A percentile compares a stretch with the other conserved stretches of the same genome.
phyloP scores from a whole-genome alignment of 2,329 filamentous ascomycete genomes.

The Ceratocystis albifundus region DNA sequence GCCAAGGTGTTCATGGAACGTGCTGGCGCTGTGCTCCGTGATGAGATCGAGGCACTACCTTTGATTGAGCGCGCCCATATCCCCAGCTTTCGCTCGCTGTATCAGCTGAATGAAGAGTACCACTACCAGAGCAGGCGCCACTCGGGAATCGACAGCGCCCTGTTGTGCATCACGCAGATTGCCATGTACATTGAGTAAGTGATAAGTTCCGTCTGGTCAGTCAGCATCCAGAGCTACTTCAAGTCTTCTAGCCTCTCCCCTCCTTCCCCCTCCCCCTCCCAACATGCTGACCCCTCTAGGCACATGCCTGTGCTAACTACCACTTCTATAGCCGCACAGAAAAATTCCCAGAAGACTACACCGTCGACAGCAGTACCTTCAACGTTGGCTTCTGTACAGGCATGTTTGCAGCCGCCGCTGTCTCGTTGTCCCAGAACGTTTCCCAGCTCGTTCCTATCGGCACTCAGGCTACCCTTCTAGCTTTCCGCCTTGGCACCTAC shows the following conservation, averaged over 20 bases:
- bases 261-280: too few relatives aligned
- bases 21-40: constrained; percentile 44
- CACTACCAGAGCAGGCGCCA: constrained; percentile 46
- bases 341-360: constrained; percentile 44
- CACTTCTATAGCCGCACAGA: constrained; percentile 35
- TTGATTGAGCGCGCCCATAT: constrained; percentile 46
- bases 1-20: constrained; percentile 52
- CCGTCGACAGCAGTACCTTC: constrained; percentile 40
- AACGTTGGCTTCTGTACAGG: constrained; percentile 58
- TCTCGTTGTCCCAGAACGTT: constrained; percentile 51
- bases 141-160: constrained; percentile 51
- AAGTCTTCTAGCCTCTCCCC: background rate
- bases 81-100: constrained; percentile 50
- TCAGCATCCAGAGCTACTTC: too few relatives aligned
- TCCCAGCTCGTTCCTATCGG: constrained; percentile 51
- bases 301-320: background rate
- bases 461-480: constrained; percentile 52
- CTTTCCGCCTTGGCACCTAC: constrained; percentile 52
- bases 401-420: constrained; percentile 55
- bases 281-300: background rate
- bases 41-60: constrained; percentile 48
- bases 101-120: constrained; percentile 55
- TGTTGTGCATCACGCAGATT: constrained; percentile 54
- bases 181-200: constrained; percentile 58
- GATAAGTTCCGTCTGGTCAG: background rate